Evolutionary conservation across 2,329 filamentous ascomycete genomes (phyloP), one percentile per base, ranked within the genome.

Genomic region (Xylariaceae sp.): DNA sequence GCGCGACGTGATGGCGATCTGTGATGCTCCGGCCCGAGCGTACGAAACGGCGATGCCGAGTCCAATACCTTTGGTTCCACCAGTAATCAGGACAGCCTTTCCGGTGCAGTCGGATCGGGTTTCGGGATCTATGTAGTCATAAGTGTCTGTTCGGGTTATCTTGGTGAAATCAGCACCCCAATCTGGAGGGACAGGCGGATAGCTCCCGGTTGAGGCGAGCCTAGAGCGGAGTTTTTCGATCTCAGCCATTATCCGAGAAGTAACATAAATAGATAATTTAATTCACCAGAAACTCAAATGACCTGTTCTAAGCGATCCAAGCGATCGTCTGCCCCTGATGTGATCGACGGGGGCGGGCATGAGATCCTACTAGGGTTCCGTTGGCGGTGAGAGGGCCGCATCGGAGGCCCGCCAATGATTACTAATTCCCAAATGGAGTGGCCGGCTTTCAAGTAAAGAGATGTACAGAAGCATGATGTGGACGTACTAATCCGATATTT

Each of bases 21-120:
- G 59, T 0, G 71, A 67, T 22, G 72, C 74, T 4, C 75, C 74
- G 4, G 79, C 77, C 52, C 65, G 65, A 17, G 78, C 79, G 54
- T 73, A 83, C 8, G 75, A 72, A n/a, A 76, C 56, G 1, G 77
- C 78, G 3, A 72, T 76, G 12, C 72, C 69, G 3, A 66, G 66
- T 5, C 80, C 79, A 27, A 81, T 71, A 3, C 78, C 77, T 32
- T 71, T 73, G 3, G 73, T 75, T 0, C 73, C 77, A 7, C 79
- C 80, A 1, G 72, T 78, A 40, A 83, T 72, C 46, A 84, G 67
- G 37, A 72, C 60, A 6, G 61, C 58, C 41, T 67, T 67, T 5
- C 64, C 64, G 4, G 56, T 41, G 22, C 74, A 67, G 48, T 72
- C 54, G 27, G 61, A 56, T 22, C 67, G 65, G 16, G 56, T 51